Evolutionary conservation across 2,329 filamentous ascomycete genomes (phyloP).

Genomic region (Acephala macrosclerotiorum): DNA sequence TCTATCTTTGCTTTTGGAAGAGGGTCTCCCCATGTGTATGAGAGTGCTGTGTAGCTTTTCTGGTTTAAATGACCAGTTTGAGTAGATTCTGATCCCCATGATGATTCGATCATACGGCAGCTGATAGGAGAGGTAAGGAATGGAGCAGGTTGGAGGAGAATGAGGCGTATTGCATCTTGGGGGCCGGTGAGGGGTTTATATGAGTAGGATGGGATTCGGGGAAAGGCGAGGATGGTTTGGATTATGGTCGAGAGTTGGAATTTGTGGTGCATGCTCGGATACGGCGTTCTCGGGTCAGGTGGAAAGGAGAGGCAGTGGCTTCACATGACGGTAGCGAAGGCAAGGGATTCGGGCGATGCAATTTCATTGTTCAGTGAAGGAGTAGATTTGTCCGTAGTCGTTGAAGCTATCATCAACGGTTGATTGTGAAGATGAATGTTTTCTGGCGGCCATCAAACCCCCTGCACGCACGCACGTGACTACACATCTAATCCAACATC

Average conservation of each 20-base stretch:
- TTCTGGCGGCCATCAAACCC: not conserved
- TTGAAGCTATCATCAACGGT: not conserved
- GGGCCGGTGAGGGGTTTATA: constrained; percentile 19
- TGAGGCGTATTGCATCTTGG: constrained; percentile 10
- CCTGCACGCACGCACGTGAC: not conserved
- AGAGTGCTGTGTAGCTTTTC: constrained; percentile 15
- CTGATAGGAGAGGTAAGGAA: constrained; percentile 21
- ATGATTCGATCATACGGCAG: constrained; percentile 23
- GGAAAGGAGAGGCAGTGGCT: not conserved
- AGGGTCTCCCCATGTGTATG: constrained; percentile 28
- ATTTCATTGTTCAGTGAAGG: not conserved
- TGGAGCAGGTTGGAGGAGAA: constrained; percentile 21
- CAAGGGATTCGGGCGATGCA: too few relatives aligned
- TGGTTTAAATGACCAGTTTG: not conserved
- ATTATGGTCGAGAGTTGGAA: constrained; percentile 23
- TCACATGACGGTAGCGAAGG: not conserved
- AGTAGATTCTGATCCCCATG: constrained; percentile 4
- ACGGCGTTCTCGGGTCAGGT: not conserved
- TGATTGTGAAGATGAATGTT: not conserved
- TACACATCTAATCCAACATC: not conserved
- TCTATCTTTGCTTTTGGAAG: constrained; percentile 8
- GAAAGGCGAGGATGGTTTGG: constrained; percentile 22
- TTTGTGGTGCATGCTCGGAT: constrained; percentile 22
- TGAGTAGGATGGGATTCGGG: constrained; percentile 17
- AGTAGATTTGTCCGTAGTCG: not conserved